Evolutionary conservation across 2,329 filamentous ascomycete species (phyloP), one percentile per base, ranked within the genome.

Genomic region (Diaporthe ilicicola): DNA sequence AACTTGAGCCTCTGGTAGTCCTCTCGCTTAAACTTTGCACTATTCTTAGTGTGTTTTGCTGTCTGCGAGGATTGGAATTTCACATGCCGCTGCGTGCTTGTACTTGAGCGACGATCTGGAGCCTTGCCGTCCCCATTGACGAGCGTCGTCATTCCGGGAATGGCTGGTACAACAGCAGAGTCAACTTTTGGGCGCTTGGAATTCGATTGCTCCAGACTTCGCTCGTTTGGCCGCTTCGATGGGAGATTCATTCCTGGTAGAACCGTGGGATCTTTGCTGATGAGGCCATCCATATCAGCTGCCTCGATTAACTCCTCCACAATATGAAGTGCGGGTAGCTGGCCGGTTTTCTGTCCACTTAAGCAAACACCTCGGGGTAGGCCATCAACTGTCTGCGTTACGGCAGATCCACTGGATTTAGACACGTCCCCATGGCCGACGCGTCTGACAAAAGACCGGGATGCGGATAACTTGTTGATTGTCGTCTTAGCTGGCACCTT

Each of bases 1-100:
- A 94, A 97, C 34, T 86, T 86, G 32, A 94, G 82, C 1, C 76
- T 79, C 5, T 81, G 80, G 32, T 79, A 82, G 27, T 84, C 85
- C 73, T 85, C 76, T 74, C 81, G 79, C 74, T 81, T 73, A 42
- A 51, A 46, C 48, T 61, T 55, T 8, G 77, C 78, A 61, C 78
- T 80, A 80, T 84, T 76, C 76, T 72, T 53, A 51, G 75, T 17
- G 29, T 68, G n/a, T 27, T 73, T 77, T 69, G 65, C 59, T 10
- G 44, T 61, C 68, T 79, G 78, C n/a, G 77, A 77, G 55, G 75
- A 66, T 27, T 72, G 42, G 9, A 68, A 56, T 15, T 39, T 72
- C 34, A 54, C 39, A 65, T 61, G 72, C 19, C 34, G 70, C 2
- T 69, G 55, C 13, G 46, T 56, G 4, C 73, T 73, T 13, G 72